Evolutionary conservation across 352 stramenopile genomes (phyloP).

Genomic region (Pseudoperonospora humuli): DNA sequence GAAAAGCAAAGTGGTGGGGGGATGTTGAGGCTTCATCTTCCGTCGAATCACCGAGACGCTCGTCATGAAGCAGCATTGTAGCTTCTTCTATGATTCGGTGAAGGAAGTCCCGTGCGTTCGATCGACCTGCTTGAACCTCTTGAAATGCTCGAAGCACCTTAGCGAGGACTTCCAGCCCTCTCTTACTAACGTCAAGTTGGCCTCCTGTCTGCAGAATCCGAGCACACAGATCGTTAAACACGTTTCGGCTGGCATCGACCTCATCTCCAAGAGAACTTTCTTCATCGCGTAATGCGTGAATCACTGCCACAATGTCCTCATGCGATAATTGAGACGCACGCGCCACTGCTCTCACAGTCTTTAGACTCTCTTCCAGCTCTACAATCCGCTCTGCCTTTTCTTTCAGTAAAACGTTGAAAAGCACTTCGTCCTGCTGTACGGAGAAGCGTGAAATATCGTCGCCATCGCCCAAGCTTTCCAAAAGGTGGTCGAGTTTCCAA

Average conservation of each 20-base stretch:
- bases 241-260: slow-evolving; percentile 1
- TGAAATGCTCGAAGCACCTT: slow-evolving; percentile 22
- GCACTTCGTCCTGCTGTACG: slow-evolving; percentile 29
- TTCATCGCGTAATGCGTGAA: slow-evolving; percentile 8
- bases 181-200: slow-evolving; percentile 35
- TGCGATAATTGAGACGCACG: slow-evolving; percentile 35
- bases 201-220: slow-evolving; percentile 42
- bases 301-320: slow-evolving; percentile 36
- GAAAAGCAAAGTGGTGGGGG: slow-evolving; percentile 1
- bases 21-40: slow-evolving; percentile 5
- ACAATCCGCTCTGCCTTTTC: slow-evolving; percentile 54
- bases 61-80: slow-evolving; percentile 25
- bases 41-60: slow-evolving; percentile 6
- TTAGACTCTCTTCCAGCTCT: slow-evolving; percentile 40
- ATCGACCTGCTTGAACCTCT: slow-evolving; percentile 30
- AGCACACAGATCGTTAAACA: slow-evolving; percentile 19
- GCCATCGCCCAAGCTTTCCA: slow-evolving; percentile 14
- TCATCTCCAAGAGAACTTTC: background rate
- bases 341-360: slow-evolving; percentile 36
- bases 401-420: slow-evolving; percentile 42
- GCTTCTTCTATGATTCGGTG: slow-evolving; percentile 44
- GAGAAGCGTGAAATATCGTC: slow-evolving; percentile 15
- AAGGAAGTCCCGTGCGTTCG: slow-evolving; percentile 19
- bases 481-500: slow-evolving; percentile 5
- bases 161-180: slow-evolving; percentile 24